phyloP scores from a whole-genome alignment of 2,329 filamentous ascomycete genomes.

The Mycosphaerelloides madeirae region DNA sequence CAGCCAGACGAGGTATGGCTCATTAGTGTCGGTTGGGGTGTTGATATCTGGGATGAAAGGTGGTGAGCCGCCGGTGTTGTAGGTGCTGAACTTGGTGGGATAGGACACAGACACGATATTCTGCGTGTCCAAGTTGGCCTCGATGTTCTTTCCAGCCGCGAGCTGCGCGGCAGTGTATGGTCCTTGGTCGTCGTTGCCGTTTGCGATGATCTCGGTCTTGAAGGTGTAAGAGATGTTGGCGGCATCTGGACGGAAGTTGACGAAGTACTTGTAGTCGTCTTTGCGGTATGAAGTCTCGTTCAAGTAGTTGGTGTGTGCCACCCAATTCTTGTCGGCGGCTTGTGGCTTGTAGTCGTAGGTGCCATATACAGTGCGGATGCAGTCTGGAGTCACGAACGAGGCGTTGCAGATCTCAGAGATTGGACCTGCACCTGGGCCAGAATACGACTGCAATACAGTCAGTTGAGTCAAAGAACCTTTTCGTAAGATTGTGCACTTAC shows the following conservation, averaged over 20 bases:
- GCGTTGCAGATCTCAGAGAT: constrained; percentile 43
- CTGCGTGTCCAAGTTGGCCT: constrained; percentile 63
- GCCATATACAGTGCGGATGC: constrained; percentile 51
- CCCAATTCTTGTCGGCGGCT: constrained; percentile 38
- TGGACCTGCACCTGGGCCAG: constrained; percentile 4
- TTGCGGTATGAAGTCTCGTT: constrained; percentile 47
- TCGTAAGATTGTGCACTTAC: too few relatives aligned
- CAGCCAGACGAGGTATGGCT: constrained; percentile 63
- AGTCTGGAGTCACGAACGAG: constrained; percentile 48
- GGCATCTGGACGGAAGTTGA: constrained; percentile 49
- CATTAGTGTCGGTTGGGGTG: constrained; percentile 54
- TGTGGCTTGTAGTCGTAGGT: constrained; percentile 51
- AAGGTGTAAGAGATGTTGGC: constrained; percentile 51
- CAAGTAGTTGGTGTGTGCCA: constrained; percentile 47
- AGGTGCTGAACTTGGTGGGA: constrained; percentile 53
- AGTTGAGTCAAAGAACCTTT: too few relatives aligned
- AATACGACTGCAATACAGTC: too few relatives aligned
- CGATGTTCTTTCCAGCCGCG: constrained; percentile 31
- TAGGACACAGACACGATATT: constrained; percentile 54
- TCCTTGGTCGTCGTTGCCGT: constrained; percentile 48
- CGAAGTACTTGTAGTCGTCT: constrained; percentile 55
- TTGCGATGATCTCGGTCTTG: constrained; percentile 53
- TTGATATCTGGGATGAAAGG: constrained; percentile 48
- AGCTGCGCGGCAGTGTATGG: constrained; percentile 33
- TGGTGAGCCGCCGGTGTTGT: constrained; percentile 55